Evolutionary conservation across 768 basidiomycete species (phyloP), one percentile per base, ranked within the genome.

Genomic region (Psilocybe cyanescens): DNA sequence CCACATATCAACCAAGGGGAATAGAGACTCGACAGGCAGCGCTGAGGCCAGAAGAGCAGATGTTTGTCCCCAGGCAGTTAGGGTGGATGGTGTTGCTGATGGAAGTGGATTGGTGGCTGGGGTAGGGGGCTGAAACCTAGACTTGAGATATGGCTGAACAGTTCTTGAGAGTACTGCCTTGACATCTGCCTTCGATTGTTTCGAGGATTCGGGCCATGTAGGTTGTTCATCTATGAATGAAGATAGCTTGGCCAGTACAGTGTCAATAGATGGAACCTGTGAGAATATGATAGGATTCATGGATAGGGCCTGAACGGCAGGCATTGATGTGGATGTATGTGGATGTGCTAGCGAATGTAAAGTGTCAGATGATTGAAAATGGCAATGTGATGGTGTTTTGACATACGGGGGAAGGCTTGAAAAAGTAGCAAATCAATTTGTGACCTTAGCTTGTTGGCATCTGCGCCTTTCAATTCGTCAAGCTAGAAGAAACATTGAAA

Each of bases 1-100:
- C 89, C 93, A 92, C 65, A 95, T 79, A 69, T 97, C 95, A 9
- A 88, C 82, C 4, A 95, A 70, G 0, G 95, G 94, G 77, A 96
- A 97, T 31, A 94, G 78, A 41, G 84, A 77, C 8, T 81, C 78
- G 0, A 79, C 57, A 0, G 84, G 79, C 1, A 95, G 82, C 3
- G 75, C 76, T 8, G 71, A 59, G 0, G 71, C 69, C 1, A 94
- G 73, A 0, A 73, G 67, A 4, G 65, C 68, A 3, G 86, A 86
- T 3, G 78, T 76, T 11, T 78, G 74, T 0, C 80, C 71, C 86
- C 86, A 91, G 2, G 74, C 67, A 8, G 71, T 70, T n/a, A 87
- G 75, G 3, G 81, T 66, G 1, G 73, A 68, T 0, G 80, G 64
- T 12, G 78, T 71, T 1, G 78, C 78, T 3, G 79, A 72, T 1